Conservation (phyloP, 352 stramenopile species). For the Globisporangium camurandrum region DNA sequence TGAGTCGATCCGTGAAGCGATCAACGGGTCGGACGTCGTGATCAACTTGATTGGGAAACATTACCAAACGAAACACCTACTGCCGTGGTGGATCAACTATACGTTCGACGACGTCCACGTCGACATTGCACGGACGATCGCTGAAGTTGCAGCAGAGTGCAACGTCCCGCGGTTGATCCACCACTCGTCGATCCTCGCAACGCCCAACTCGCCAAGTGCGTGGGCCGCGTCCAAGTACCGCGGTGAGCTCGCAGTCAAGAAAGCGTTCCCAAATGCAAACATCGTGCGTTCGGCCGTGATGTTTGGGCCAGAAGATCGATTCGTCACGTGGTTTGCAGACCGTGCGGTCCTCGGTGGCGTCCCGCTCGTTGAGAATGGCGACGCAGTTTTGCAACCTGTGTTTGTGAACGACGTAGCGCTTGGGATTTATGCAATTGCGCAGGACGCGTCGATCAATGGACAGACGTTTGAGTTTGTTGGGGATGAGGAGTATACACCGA, state of each 20-base stretch:
- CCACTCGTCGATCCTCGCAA: constrained; percentile 73
- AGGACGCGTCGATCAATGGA: constrained; percentile 84
- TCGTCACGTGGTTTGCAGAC: constrained; percentile 90
- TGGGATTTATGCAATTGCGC: constrained; percentile 70
- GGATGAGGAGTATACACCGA: constrained; percentile 94
- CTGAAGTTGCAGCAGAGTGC: constrained; percentile 73
- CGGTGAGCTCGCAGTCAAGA: constrained; percentile 78
- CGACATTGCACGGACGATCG: constrained; percentile 80
- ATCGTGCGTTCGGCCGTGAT: constrained; percentile 94
- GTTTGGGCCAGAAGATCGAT: constrained; percentile 93
- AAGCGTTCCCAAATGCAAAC: constrained; percentile 92
- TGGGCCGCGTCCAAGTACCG: constrained; percentile 85
- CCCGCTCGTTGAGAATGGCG: constrained; percentile 91
- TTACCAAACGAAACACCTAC: constrained; percentile 95
- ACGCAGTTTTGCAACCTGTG: constrained; percentile 90
- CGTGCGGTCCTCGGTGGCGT: constrained; percentile 68
- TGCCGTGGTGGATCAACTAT: constrained; percentile 93
- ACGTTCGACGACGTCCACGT: constrained; percentile 95
- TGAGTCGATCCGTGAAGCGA: constrained; percentile 89
- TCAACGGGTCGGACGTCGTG: constrained; percentile 92
- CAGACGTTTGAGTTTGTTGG: constrained; percentile 95
- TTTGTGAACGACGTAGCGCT: constrained; percentile 81
- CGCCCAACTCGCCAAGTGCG: constrained; percentile 75
- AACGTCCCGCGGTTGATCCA: constrained; percentile 74
- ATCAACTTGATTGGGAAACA: constrained; percentile 98